Conservation (phyloP, 2,329 filamentous ascomycete species). For the Bipolaris oryzae region DNA sequence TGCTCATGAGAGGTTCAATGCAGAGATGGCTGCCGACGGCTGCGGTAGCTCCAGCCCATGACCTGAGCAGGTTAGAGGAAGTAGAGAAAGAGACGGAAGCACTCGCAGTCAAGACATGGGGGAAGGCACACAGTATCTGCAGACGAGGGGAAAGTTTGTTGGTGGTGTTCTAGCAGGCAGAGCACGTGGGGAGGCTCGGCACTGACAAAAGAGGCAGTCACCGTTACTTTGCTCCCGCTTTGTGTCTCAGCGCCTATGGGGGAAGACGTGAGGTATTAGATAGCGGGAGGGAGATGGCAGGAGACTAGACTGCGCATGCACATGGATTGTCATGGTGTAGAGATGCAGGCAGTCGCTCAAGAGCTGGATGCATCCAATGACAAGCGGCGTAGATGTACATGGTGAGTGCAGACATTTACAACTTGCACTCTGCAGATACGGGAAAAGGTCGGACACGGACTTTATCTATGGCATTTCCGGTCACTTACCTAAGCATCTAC, state of each 20-base stretch:
- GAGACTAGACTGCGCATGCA: background rate
- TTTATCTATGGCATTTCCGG: background rate
- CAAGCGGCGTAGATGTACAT: background rate
- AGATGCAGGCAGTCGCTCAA: background rate
- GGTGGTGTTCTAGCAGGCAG: constrained; percentile 33
- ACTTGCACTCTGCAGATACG: background rate
- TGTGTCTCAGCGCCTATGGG: constrained; percentile 70
- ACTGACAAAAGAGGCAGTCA: constrained; percentile 41
- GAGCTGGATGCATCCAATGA: background rate
- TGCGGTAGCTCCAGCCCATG: constrained; percentile 30
- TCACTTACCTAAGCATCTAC: constrained; percentile 38
- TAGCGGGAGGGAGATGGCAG: constrained; percentile 61
- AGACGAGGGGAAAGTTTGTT: constrained; percentile 37
- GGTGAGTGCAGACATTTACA: background rate
- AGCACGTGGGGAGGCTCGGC: constrained; percentile 40
- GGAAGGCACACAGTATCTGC: constrained; percentile 29
- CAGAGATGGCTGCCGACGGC: constrained; percentile 32
- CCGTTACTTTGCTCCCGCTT: constrained; percentile 67
- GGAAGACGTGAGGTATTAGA: constrained; percentile 69
- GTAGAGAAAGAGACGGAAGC: constrained; percentile 21
- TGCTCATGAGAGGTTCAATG: constrained; percentile 30
- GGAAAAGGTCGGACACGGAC: background rate
- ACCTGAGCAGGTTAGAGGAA: constrained; percentile 19
- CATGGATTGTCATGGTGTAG: background rate
- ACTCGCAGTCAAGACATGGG: constrained; percentile 17